Conservation (phyloP, 345 rosid genomes). For the Aegle marmelos region DNA sequence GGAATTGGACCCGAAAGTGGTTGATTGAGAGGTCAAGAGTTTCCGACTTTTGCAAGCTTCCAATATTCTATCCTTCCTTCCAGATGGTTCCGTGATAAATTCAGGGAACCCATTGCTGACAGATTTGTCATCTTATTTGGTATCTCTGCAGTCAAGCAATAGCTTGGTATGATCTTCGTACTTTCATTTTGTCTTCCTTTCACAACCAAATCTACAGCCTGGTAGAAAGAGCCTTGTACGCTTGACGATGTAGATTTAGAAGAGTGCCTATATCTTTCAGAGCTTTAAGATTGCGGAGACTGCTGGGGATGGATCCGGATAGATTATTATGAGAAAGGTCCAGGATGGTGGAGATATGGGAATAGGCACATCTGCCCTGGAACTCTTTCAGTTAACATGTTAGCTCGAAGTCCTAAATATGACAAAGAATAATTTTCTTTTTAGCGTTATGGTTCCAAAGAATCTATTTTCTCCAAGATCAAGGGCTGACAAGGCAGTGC, state of each 20-base stretch:
- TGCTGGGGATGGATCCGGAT: conserved; percentile 14
- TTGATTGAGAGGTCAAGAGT: conserved; percentile 29
- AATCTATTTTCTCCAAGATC: conserved; percentile 32
- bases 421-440: neutral
- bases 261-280: neutral
- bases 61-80: conserved; percentile 15
- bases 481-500: neutral
- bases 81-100: conserved; percentile 17
- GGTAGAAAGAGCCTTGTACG: neutral
- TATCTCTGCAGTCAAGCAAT: conserved; percentile 18
- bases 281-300: conserved; percentile 2
- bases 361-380: conserved; percentile 15
- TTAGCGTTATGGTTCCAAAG: conserved; percentile 13
- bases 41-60: conserved; percentile 15
- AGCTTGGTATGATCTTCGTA: neutral
- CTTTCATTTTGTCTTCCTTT: conserved; percentile 7
- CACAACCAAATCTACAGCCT: neutral
- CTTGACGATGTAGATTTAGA: neutral
- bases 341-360: neutral
- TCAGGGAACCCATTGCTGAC: conserved; percentile 8
- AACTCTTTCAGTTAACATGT: conserved; percentile 5
- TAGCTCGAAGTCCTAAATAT: neutral
- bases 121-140: conserved; percentile 21
- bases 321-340: conserved; percentile 16
- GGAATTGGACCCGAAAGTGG: conserved; percentile 26